These are phyloP conservation scores for Tetracladium setigerum DNA, from an alignment of 495 filamentous ascomycete species.

Conservation along the genomic window DNA sequence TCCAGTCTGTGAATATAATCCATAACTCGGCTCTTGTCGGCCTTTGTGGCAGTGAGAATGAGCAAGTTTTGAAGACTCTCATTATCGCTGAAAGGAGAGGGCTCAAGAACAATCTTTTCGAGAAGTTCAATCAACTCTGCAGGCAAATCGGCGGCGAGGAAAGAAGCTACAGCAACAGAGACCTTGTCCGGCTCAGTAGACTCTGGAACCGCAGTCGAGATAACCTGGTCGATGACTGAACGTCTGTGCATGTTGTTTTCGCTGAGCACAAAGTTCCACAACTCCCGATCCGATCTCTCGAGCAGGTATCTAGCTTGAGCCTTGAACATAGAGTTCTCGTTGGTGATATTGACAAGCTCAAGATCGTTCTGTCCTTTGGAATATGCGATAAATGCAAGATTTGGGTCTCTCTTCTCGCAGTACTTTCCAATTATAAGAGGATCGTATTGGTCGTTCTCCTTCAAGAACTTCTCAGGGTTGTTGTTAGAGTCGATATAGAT, in stretches of 20 bases:
- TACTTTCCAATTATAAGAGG: conserved; percentile 91
- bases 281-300: conserved; percentile 79
- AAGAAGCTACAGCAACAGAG: conserved; percentile 87
- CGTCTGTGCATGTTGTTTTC: conserved; percentile 91
- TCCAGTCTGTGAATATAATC: conserved; percentile 90
- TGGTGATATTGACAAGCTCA: conserved; percentile 95
- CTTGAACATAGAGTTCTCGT: conserved; percentile 98
- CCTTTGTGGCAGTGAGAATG: conserved; percentile 94
- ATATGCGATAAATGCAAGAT: conserved; percentile 92
- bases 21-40: conserved; percentile 92
- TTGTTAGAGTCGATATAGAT: conserved; percentile 99
- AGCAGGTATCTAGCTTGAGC: conserved; percentile 93
- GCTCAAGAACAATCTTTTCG: conserved; percentile 98
- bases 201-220: conserved; percentile 92
- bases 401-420: conserved; percentile 97
- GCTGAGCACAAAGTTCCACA: conserved; percentile 93
- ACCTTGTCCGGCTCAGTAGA: conserved; percentile 92
- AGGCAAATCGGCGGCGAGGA: conserved; percentile 84
- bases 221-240: conserved; percentile 92
- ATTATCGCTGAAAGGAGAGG: conserved; percentile 95
- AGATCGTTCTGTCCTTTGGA: conserved; percentile 96
- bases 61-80: conserved; percentile 91
- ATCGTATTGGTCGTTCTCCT: conserved; percentile 97
- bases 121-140: conserved; percentile 93
- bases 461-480: conserved; percentile 96